Evolutionary conservation across 345 rosid species (phyloP).

Genomic region (Pistacia vera): DNA sequence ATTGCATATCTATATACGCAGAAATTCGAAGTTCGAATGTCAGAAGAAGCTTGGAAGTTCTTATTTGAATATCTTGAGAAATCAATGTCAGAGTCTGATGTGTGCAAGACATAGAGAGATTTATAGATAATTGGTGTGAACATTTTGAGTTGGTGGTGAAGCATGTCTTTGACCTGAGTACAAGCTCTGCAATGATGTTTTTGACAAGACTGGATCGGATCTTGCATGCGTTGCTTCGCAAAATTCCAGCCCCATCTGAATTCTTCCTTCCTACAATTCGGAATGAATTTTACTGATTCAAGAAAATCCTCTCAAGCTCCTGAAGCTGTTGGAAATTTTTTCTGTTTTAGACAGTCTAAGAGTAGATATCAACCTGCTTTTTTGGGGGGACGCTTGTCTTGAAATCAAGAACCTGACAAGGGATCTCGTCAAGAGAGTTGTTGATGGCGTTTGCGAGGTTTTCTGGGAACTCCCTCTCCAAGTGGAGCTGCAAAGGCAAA

Average conservation of each 20-base stretch:
- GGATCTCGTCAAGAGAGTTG: slow-evolving; percentile 58
- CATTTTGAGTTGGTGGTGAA: slow-evolving; percentile 57
- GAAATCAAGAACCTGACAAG: slow-evolving; percentile 61
- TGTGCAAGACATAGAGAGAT: slow-evolving; percentile 41
- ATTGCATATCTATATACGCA: slow-evolving; percentile 38
- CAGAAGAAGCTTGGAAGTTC: slow-evolving; percentile 35
- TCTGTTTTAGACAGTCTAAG: slow-evolving; percentile 57
- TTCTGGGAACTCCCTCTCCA: slow-evolving; percentile 75
- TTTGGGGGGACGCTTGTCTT: slow-evolving; percentile 49
- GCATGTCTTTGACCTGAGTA: slow-evolving; percentile 49
- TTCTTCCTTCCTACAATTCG: slow-evolving; percentile 55
- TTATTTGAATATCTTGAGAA: slow-evolving; percentile 50
- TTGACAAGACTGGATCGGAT: slow-evolving; percentile 33
- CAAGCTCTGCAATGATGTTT: slow-evolving; percentile 51
- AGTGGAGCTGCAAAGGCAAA: slow-evolving; percentile 63
- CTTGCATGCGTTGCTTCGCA: slow-evolving; percentile 49
- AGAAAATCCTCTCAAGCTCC: slow-evolving; percentile 64
- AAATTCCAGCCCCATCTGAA: slow-evolving; percentile 52
- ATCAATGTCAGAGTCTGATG: slow-evolving; percentile 43
- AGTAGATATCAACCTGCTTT: slow-evolving; percentile 62
- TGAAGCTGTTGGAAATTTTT: slow-evolving; percentile 68
- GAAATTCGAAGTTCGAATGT: slow-evolving; percentile 43
- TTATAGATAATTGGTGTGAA: slow-evolving; percentile 54
- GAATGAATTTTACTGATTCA: slow-evolving; percentile 56
- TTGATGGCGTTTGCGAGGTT: slow-evolving; percentile 59